phyloP scores from a whole-genome alignment of 257 asterid genomes.

The Nicotiana noctiflora region DNA sequence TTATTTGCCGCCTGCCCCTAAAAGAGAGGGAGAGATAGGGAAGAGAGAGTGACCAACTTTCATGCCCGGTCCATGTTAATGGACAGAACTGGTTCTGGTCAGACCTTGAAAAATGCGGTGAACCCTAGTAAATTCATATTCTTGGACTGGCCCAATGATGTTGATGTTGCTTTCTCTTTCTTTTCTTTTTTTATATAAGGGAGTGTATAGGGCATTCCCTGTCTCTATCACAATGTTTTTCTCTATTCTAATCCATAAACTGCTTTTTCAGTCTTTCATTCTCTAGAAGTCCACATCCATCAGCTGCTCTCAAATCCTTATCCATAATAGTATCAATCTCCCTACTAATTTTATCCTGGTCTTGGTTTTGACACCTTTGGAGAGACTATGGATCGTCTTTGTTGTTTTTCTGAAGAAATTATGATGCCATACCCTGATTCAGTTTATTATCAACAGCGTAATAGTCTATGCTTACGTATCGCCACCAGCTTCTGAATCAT shows the following conservation, averaged over 20 bases:
- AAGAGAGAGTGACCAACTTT: not conserved
- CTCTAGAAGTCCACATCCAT: constrained; percentile 2
- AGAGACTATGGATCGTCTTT: not conserved
- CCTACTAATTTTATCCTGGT: not conserved
- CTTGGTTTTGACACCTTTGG: not conserved
- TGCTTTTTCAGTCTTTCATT: not conserved
- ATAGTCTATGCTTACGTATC: not conserved
- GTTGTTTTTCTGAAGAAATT: not conserved
- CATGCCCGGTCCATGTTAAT: not conserved
- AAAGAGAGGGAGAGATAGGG: not conserved
- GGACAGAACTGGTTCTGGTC: not conserved
- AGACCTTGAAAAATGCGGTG: not conserved
- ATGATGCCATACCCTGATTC: not conserved
- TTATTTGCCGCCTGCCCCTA: not conserved
- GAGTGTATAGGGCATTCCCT: not conserved
- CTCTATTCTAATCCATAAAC: not conserved
- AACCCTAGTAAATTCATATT: not conserved
- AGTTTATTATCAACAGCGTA: not conserved
- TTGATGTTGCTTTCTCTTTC: not conserved
- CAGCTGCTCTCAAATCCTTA: not conserved
- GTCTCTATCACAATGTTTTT: not conserved
- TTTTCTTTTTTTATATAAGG: not conserved
- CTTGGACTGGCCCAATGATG: not conserved
- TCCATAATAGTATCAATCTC: not conserved
- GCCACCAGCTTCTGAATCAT: not conserved